These are phyloP conservation scores for Neurospora sp. DNA, from an alignment of 495 filamentous ascomycete species.

Conservation along the genomic window DNA sequence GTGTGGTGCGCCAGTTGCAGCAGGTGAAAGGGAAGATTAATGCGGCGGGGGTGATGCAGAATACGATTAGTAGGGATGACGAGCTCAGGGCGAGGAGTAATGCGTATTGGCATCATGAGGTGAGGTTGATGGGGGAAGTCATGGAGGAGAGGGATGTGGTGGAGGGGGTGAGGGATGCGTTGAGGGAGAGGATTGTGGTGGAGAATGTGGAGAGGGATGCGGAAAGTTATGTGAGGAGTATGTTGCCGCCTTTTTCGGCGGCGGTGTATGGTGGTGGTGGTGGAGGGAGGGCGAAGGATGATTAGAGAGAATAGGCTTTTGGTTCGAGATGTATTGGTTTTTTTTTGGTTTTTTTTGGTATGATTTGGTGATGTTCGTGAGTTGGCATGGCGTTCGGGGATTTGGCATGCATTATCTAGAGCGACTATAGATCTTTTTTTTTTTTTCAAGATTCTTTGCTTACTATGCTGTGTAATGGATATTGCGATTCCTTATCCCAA, in stretches of 20 bases:
- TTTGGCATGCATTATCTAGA: background rate
- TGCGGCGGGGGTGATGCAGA: conserved; percentile 45
- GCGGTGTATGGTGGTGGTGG: background rate
- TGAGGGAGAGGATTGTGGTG: conserved; percentile 42
- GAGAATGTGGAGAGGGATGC: conserved; percentile 40
- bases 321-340: background rate
- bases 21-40: conserved; percentile 33
- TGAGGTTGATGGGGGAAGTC: conserved; percentile 41
- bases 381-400: background rate
- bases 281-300: background rate
- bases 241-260: conserved; percentile 26
- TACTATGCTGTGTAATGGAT: background rate
- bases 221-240: conserved; percentile 39
- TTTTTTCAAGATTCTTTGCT: background rate
- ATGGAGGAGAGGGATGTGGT: conserved; percentile 54
- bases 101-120: conserved; percentile 47
- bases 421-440: background rate
- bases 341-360: background rate
- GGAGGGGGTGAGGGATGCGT: conserved; percentile 45
- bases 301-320: background rate
- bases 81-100: conserved; percentile 33
- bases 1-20: conserved; percentile 26
- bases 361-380: background rate
- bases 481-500: background rate
- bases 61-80: conserved; percentile 44